A percentile compares a stretch with the other conserved stretches of the same genome.
These are phyloP conservation scores for Colletotrichum chrysophilum DNA, from an alignment of 2,329 filamentous ascomycete genomes.

Conservation along the genomic window DNA sequence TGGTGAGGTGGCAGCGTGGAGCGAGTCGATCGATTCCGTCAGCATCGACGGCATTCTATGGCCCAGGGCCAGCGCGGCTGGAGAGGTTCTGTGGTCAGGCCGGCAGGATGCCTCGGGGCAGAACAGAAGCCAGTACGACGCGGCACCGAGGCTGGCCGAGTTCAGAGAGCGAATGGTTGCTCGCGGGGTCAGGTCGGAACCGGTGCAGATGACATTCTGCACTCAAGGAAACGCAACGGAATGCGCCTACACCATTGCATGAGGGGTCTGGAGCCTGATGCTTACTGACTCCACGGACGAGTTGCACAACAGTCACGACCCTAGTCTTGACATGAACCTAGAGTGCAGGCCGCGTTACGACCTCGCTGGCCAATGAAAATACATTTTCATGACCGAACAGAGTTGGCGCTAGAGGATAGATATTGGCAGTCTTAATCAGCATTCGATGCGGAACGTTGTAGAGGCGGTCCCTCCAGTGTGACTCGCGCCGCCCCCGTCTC, in stretches of 20 bases:
- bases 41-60: slow-evolving; percentile 79
- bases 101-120: slow-evolving; percentile 66
- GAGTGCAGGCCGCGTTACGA: neutral
- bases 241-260: slow-evolving; percentile 13
- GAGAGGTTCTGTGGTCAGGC: slow-evolving; percentile 83
- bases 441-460: neutral
- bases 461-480: neutral
- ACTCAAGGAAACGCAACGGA: slow-evolving; percentile 57
- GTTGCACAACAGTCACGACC: neutral
- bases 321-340: neutral
- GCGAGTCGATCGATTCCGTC: slow-evolving; percentile 77
- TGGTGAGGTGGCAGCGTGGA: slow-evolving; percentile 84
- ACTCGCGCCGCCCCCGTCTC: neutral
- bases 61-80: slow-evolving; percentile 77
- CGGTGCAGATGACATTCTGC: slow-evolving; percentile 77
- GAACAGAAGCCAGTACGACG: slow-evolving; percentile 75
- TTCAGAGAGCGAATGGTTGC: slow-evolving; percentile 78
- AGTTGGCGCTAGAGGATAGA: neutral
- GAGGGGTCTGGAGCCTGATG: neutral
- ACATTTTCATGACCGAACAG: neutral
- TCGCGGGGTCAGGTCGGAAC: slow-evolving; percentile 66
- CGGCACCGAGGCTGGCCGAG: slow-evolving; percentile 73
- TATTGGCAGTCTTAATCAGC: neutral
- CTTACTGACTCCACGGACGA: neutral
- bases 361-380: neutral